phyloP scores from a whole-genome alignment of 805 yeast species.

The Wickerhamiella dianesei region DNA sequence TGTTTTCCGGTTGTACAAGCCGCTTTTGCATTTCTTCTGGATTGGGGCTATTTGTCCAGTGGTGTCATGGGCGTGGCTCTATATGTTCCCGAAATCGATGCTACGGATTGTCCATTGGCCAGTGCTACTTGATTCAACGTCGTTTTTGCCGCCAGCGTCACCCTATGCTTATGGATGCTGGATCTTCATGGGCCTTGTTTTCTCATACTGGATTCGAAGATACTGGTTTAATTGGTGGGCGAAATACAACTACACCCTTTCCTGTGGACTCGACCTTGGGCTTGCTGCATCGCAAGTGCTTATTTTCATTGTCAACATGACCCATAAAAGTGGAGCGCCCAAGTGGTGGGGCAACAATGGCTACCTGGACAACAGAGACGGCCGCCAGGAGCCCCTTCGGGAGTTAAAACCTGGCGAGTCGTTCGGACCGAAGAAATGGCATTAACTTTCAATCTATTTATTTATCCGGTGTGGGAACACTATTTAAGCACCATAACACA shows the following conservation, averaged over 20 bases:
- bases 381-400: constrained; percentile 22
- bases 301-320: constrained; percentile 39
- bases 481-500: too few relatives aligned
- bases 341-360: constrained; percentile 58
- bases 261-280: constrained; percentile 56
- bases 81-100: constrained; percentile 30
- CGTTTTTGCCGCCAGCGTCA: constrained; percentile 61
- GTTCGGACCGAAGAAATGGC: constrained; percentile 39
- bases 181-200: constrained; percentile 40
- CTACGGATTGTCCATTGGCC: constrained; percentile 47
- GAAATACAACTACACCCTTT: constrained; percentile 53
- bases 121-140: constrained; percentile 47
- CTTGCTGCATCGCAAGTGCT: constrained; percentile 49
- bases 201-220: constrained; percentile 44
- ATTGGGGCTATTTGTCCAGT: constrained; percentile 40
- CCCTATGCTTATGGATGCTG: constrained; percentile 51
- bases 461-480: too few relatives aligned
- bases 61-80: constrained; percentile 29
- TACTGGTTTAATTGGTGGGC: constrained; percentile 60
- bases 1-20: constrained; percentile 42
- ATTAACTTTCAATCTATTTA: constrained; percentile 5
- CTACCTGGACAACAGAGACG: constrained; percentile 30
- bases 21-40: constrained; percentile 45
- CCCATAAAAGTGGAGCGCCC: constrained; percentile 29
- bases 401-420: constrained; percentile 30